A percentile compares a stretch with the other conserved stretches of the same genome.
Conservation (phyloP, 306 rosid genomes). For the Sicyos edulis region DNA sequence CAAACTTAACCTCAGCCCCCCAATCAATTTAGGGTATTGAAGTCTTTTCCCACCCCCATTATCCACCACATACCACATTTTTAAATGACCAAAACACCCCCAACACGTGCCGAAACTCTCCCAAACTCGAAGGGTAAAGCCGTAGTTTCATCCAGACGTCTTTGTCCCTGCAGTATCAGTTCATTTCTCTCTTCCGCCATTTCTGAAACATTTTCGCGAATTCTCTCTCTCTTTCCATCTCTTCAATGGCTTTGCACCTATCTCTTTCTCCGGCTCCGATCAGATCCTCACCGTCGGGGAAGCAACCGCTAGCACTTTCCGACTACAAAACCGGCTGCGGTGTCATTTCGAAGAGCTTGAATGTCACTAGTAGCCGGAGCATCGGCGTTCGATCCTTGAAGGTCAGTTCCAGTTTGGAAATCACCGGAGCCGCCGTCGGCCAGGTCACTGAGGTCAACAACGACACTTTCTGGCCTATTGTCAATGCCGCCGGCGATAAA, state of each 20-base stretch:
- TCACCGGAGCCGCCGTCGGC: conserved; percentile 59
- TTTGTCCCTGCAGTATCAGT: background rate
- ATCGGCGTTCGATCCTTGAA: conserved; percentile 9
- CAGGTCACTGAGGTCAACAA: conserved; percentile 83
- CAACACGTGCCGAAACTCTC: background rate
- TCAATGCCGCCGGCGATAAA: conserved; percentile 81
- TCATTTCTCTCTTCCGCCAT: conserved; percentile 1
- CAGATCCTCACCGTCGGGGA: conserved; percentile 28
- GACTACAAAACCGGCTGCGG: conserved; percentile 12
- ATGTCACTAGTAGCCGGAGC: conserved; percentile 19
- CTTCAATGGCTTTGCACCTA: conserved; percentile 52
- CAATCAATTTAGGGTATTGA: background rate
- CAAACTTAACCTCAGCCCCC: background rate
- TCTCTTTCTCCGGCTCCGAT: conserved; percentile 36
- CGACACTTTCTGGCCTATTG: conserved; percentile 97
- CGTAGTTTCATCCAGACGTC: background rate
- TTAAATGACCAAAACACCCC: conserved; percentile 4
- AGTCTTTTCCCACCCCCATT: background rate
- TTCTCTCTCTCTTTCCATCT: conserved; percentile 12
- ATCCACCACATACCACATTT: background rate
- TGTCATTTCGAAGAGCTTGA: conserved; percentile 12
- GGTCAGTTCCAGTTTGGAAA: conserved; percentile 65
- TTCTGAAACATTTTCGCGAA: background rate
- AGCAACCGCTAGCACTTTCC: conserved; percentile 28
- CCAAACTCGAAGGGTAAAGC: background rate